Conservation (phyloP, 345 rosid species). For the Cardiospermum halicacabum region DNA sequence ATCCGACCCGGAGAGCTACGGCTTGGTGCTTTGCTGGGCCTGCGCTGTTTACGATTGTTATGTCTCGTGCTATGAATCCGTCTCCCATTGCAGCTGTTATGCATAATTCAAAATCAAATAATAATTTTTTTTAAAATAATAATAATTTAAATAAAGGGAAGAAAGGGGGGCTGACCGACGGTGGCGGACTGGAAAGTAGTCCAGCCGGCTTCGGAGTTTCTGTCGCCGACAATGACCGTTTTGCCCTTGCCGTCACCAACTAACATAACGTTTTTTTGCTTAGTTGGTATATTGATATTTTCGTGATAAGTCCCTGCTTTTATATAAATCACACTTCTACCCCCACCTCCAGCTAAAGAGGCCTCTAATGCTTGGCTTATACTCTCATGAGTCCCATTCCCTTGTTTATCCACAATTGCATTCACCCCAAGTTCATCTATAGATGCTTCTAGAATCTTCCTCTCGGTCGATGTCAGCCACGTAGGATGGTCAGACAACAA, state of each 20-base stretch:
- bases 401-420: constrained; percentile 52
- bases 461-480: constrained; percentile 25
- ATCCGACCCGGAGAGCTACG: constrained; percentile 80
- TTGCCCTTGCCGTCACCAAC: constrained; percentile 58
- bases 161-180: constrained; percentile 28
- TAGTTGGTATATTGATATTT: constrained; percentile 36
- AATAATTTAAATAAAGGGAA: neutral
- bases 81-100: constrained; percentile 40
- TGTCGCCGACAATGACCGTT: constrained; percentile 35
- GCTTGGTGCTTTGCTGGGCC: constrained; percentile 89
- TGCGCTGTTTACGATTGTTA: constrained; percentile 78
- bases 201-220: constrained; percentile 36
- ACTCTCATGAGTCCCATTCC: constrained; percentile 48
- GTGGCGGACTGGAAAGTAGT: constrained; percentile 48
- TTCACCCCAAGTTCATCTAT: constrained; percentile 32
- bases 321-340: constrained; percentile 40
- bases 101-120: neutral
- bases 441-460: constrained; percentile 45
- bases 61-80: constrained; percentile 87
- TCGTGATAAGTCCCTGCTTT: constrained; percentile 54
- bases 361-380: constrained; percentile 34
- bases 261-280: constrained; percentile 49
- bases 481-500: constrained; percentile 2
- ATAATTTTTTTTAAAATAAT: neutral
- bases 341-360: constrained; percentile 30